phyloP scores from a whole-genome alignment of 2,329 filamentous ascomycete species.

The Atkinsonella hypoxylon region DNA sequence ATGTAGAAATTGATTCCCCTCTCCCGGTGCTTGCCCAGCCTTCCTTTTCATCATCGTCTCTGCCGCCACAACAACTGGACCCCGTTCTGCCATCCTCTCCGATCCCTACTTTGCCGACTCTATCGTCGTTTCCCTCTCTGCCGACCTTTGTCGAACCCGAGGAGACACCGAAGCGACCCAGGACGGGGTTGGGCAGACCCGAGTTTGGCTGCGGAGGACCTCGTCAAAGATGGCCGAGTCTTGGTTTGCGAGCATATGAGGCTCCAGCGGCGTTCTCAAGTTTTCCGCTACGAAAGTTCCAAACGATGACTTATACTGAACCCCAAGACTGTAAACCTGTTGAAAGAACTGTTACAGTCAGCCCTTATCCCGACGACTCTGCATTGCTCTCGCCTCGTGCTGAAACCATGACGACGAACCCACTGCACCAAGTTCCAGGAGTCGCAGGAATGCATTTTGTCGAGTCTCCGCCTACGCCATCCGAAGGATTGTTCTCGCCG shows the following conservation, averaged over 20 bases:
- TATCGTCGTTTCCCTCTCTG: not conserved
- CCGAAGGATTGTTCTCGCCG: conserved; percentile 41
- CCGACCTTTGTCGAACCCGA: conserved; percentile 6
- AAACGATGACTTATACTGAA: conserved; percentile 2
- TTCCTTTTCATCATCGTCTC: not conserved
- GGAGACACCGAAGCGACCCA: conserved; percentile 20
- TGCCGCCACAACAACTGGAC: not conserved
- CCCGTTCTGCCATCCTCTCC: not conserved
- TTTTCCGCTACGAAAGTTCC: conserved; percentile 6
- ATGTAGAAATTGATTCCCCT: not conserved
- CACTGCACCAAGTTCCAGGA: conserved; percentile 38
- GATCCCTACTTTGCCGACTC: not conserved
- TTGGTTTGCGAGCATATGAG: conserved; percentile 19
- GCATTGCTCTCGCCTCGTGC: conserved; percentile 59
- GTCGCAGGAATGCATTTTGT: conserved; percentile 39
- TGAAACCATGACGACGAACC: conserved; percentile 61
- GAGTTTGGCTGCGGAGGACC: conserved; percentile 6
- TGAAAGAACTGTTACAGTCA: conserved; percentile 25
- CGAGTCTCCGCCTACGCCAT: conserved; percentile 39
- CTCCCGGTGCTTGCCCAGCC: not conserved
- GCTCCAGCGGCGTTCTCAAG: conserved; percentile 7
- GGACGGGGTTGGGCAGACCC: conserved; percentile 17
- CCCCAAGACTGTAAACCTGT: conserved; percentile 11
- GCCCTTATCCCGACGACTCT: conserved; percentile 31
- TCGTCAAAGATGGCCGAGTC: conserved; percentile 20